Percentiles rank a stretch among this genome's conserved stretches.
These are phyloP conservation scores for Vitis hybrid DNA, from an alignment of 177 flowering plant species.

Conservation along the genomic window DNA sequence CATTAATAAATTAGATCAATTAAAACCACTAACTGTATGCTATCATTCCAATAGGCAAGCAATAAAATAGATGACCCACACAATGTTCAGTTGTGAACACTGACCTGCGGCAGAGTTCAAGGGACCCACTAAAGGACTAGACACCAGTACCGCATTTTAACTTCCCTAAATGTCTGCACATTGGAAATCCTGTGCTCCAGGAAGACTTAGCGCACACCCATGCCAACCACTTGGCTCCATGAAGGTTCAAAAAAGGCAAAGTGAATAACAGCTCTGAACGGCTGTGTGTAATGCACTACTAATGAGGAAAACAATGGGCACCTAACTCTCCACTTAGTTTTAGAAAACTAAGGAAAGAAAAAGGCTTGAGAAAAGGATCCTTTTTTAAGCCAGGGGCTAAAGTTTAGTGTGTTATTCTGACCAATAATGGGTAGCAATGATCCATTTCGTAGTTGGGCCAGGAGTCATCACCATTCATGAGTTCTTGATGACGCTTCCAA, in stretches of 20 bases:
- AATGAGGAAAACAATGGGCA: neutral
- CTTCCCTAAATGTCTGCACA: neutral
- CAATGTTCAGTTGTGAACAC: slow-evolving; percentile 7
- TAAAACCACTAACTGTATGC: neutral
- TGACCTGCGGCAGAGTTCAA: neutral
- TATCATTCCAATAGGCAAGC: slow-evolving; percentile 12
- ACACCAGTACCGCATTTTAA: no score
- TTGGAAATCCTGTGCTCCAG: no score
- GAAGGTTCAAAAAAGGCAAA: no score
- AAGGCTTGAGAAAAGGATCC: no score
- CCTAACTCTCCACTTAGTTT: neutral
- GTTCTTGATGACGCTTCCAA: slow-evolving; percentile 63
- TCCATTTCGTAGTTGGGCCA: slow-evolving; percentile 83
- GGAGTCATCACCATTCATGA: slow-evolving; percentile 47
- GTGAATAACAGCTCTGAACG: no score
- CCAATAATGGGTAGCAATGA: slow-evolving; percentile 82
- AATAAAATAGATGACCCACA: slow-evolving; percentile 6
- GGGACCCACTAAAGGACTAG: slow-evolving; percentile 7
- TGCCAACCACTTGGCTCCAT: no score
- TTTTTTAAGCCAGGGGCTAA: no score
- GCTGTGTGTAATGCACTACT: no score
- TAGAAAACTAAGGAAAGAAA: no score
- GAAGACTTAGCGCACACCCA: no score
- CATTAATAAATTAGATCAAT: slow-evolving; percentile 14
- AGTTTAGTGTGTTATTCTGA: slow-evolving; percentile 60